Conservation (phyloP, 208 protist species). For the Endotrypanum monterogeii region DNA sequence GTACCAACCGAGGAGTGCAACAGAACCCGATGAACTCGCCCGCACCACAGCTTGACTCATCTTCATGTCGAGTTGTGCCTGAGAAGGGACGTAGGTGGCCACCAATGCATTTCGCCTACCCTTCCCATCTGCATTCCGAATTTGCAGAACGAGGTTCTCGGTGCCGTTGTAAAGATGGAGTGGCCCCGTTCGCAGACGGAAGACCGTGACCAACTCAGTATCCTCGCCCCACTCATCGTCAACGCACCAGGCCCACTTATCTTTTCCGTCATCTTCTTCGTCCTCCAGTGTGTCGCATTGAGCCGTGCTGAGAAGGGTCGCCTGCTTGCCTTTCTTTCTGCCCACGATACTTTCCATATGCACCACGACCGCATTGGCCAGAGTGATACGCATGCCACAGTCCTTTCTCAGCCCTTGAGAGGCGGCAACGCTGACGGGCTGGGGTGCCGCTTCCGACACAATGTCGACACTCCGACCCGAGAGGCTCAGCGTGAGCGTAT, state of each 20-base stretch:
- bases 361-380: conserved; percentile 8
- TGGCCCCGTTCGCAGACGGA: conserved; percentile 1
- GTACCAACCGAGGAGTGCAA: conserved; percentile 10
- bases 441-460: neutral
- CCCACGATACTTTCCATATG: neutral
- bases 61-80: neutral
- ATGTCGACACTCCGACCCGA: neutral
- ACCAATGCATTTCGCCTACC: neutral
- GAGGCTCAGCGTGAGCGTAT: conserved; percentile 16
- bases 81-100: conserved; percentile 8
- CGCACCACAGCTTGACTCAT: conserved; percentile 4
- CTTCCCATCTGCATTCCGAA: neutral
- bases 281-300: neutral
- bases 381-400: conserved; percentile 2
- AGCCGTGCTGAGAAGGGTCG: neutral
- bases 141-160: conserved; percentile 5
- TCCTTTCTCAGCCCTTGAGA: neutral
- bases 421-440: neutral
- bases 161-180: conserved; percentile 12
- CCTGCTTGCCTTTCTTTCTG: neutral
- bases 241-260: neutral
- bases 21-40: conserved; percentile 1
- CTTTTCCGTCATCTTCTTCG: neutral
- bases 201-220: neutral
- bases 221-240: neutral